Evolutionary conservation across 306 rosid genomes (phyloP).

Genomic region (Dalbergia cultrata): DNA sequence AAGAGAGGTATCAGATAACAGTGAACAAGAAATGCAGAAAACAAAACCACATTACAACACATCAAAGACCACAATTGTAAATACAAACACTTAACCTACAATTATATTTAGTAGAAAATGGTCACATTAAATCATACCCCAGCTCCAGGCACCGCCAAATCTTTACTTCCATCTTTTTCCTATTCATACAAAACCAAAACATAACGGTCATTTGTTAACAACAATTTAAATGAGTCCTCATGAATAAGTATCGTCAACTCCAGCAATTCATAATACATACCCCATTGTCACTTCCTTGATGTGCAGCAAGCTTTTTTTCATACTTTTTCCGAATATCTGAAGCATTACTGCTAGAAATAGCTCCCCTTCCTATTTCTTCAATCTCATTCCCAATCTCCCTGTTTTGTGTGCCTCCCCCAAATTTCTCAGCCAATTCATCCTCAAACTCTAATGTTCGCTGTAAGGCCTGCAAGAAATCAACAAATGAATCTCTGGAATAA

Average conservation of each 20-base stretch:
- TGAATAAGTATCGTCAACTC: constrained; percentile 11
- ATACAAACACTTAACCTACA: constrained; percentile 16
- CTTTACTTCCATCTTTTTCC: constrained; percentile 81
- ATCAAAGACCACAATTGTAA: constrained; percentile 3
- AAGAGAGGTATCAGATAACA: constrained; percentile 30
- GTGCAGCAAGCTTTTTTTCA: constrained; percentile 86
- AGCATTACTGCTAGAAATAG: constrained; percentile 65
- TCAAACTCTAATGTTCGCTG: constrained; percentile 98
- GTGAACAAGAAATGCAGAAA: constrained; percentile 26
- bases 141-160: constrained; percentile 95
- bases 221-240: constrained; percentile 22
- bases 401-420: constrained; percentile 89
- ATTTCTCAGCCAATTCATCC: constrained; percentile 98
- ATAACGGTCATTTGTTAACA: constrained; percentile 37
- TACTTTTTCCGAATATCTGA: constrained; percentile 96
- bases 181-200: constrained; percentile 57
- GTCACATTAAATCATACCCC: constrained; percentile 71
- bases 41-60: constrained; percentile 28
- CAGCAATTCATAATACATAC: constrained; percentile 59
- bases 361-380: constrained; percentile 86
- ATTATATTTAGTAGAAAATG: constrained; percentile 28
- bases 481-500: constrained; percentile 45
- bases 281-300: constrained; percentile 75
- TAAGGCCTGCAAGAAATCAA: constrained; percentile 74
- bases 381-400: constrained; percentile 83